Evolutionary conservation across 2,329 filamentous ascomycete species (phyloP), one percentile per base, ranked within the genome.

Genomic region (Cladosporium colombiae): DNA sequence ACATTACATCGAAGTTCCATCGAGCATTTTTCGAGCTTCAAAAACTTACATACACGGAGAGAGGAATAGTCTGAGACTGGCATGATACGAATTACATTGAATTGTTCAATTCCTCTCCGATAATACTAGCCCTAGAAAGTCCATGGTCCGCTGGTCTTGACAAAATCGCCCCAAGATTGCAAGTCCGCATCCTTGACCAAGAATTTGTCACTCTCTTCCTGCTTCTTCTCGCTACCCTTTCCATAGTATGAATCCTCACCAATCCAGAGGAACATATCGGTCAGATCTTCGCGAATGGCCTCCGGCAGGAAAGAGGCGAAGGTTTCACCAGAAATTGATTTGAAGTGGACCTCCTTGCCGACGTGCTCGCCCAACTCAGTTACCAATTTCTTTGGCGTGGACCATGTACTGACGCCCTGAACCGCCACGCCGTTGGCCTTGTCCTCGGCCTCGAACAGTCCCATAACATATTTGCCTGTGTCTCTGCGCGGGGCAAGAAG

Each of bases 171-270:
- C 50, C 68, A 68, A 21, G 46, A 52, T 3, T 69, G 66, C 66
- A 68, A 65, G 29, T 70, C 65, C 29, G 69, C 62, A 18, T 65
- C 70, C 66, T 71, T 61, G 31, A 72, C 58, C 46, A 75, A 64
- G 65, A 67, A 76, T 69, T 68, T 69, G 27, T 72, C 70, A 62
- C 65, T 66, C 62, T 71, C 65, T 40, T 62, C 67, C 65, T 75
- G 74, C 35, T 73, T 68, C 65, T 71, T 71, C 67, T 73, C 69
- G 25, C 62, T 58, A 5, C 70, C 74, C 50, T 69, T 67, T 1
- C 72, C 74, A 66, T 73, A 76, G 55, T 74, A 75, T 8, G 63
- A 71, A 25, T 68, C 68, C 6, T 71, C 69, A 1, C 73, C 73
- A 56, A 76, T 65, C 49, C 72, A 67, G 46, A 69, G 35, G 69